A percentile compares a stretch with the other conserved stretches of the same genome.
Evolutionary conservation across 768 basidiomycete species (phyloP).

Genomic region (Clitopilus passeckerianus): DNA sequence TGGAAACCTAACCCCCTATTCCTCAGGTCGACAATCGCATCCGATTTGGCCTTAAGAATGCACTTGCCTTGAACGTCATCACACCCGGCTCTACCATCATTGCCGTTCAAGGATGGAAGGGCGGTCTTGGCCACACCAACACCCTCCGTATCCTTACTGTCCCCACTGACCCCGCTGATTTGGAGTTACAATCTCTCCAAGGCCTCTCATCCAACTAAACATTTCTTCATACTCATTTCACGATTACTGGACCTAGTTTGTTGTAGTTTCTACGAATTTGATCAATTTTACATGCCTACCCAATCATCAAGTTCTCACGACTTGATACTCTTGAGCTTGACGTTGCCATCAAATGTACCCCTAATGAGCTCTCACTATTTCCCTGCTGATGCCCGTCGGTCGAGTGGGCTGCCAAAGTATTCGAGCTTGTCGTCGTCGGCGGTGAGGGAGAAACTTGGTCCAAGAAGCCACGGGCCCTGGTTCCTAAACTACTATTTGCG

Average conservation of each 20-base stretch:
- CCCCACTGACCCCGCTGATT: slow-evolving; percentile 75
- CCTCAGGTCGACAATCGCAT: slow-evolving; percentile 82
- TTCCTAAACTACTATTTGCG: background rate
- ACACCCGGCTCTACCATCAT: slow-evolving; percentile 85
- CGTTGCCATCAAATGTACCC: background rate
- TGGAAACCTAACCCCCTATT: slow-evolving; percentile 7
- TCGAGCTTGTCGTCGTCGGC: background rate
- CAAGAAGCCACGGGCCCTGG: background rate
- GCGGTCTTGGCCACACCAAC: slow-evolving; percentile 94
- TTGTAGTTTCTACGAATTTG: slow-evolving; percentile 32
- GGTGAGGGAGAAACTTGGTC: background rate
- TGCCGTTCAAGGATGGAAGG: slow-evolving; percentile 99
- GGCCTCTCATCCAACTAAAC: background rate
- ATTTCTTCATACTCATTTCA: background rate
- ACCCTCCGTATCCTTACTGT: slow-evolving; percentile 81
- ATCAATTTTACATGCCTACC: background rate
- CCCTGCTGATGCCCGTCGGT: background rate
- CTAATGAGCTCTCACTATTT: slow-evolving; percentile 1
- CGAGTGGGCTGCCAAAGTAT: background rate
- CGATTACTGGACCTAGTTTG: slow-evolving; percentile 44
- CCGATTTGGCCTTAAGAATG: slow-evolving; percentile 82
- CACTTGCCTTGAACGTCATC: slow-evolving; percentile 80
- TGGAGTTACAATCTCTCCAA: slow-evolving; percentile 59
- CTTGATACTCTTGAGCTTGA: background rate
- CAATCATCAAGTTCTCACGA: background rate